Percentiles rank a stretch among this genome's conserved stretches.
These are phyloP conservation scores for Phaffomyces antillensis DNA, from an alignment of 805 yeast species.

Conservation along the genomic window DNA sequence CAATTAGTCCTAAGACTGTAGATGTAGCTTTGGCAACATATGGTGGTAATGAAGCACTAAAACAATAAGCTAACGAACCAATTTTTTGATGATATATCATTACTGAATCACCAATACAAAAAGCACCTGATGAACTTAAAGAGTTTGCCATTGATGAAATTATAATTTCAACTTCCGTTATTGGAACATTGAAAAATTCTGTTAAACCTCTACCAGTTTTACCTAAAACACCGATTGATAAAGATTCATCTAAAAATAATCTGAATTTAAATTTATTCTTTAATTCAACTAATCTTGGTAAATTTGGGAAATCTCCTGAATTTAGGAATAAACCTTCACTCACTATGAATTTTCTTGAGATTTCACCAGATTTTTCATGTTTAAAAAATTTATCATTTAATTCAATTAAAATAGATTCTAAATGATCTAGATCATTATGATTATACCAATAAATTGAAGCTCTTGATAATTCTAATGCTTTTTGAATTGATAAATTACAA, in stretches of 20 bases:
- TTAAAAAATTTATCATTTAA: constrained; percentile 15
- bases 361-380: constrained; percentile 44
- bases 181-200: constrained; percentile 63
- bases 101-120: constrained; percentile 76
- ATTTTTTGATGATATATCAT: constrained; percentile 92
- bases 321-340: constrained; percentile 86
- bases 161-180: constrained; percentile 67
- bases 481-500: constrained; percentile 70
- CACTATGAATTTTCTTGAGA: constrained; percentile 84
- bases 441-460: constrained; percentile 67
- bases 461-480: constrained; percentile 81
- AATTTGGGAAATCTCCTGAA: constrained; percentile 71
- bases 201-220: constrained; percentile 76
- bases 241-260: constrained; percentile 78
- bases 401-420: constrained; percentile 60
- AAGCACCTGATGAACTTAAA: constrained; percentile 86
- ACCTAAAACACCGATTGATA: constrained; percentile 84
- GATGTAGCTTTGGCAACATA: constrained; percentile 69
- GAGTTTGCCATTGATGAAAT: constrained; percentile 81
- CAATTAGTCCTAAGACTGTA: constrained; percentile 44
- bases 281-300: constrained; percentile 61
- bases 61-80: constrained; percentile 83
- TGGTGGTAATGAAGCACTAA: constrained; percentile 92
- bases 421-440: constrained; percentile 83
- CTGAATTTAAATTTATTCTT: constrained; percentile 81